Conservation (phyloP, 1,284 basidiomycete genomes). For the Tranzscheliella williamsii region DNA sequence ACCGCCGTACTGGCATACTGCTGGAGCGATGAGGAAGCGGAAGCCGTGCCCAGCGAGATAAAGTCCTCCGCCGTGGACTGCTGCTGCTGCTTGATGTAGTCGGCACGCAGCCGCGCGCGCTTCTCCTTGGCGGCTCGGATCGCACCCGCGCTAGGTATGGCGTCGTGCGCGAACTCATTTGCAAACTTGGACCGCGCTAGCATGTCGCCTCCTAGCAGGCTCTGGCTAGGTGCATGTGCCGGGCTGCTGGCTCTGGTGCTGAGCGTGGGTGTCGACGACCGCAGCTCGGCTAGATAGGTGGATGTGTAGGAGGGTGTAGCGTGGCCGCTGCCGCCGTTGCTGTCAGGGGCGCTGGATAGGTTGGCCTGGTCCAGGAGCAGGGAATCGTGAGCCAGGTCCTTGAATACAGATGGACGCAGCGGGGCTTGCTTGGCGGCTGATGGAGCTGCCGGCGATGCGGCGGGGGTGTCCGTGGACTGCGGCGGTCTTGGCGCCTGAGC, state of each 20-base stretch:
- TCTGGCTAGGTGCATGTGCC: background rate
- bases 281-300: slow-evolving; percentile 23
- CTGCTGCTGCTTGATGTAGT: background rate
- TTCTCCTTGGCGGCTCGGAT: slow-evolving; percentile 48
- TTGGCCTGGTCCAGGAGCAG: background rate
- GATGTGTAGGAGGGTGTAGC: slow-evolving; percentile 15
- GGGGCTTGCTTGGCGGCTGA: background rate
- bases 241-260: slow-evolving; percentile 13
- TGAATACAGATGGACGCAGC: slow-evolving; percentile 12
- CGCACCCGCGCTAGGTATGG: slow-evolving; percentile 40
- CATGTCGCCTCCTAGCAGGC: background rate
- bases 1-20: slow-evolving; percentile 5
- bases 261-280: slow-evolving; percentile 16
- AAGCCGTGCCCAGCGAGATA: slow-evolving; percentile 24
- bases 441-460: too few species aligned
- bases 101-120: slow-evolving; percentile 24
- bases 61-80: slow-evolving; percentile 20
- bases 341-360: background rate
- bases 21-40: background rate
- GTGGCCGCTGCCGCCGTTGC: background rate
- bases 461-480: background rate
- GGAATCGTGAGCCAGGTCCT: background rate
- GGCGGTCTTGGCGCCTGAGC: background rate
- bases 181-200: slow-evolving; percentile 20
- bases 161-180: slow-evolving; percentile 16